Base-by-base conservation (phyloP, 768 basidiomycete species). In the Rhodotorula paludigena region DNA sequence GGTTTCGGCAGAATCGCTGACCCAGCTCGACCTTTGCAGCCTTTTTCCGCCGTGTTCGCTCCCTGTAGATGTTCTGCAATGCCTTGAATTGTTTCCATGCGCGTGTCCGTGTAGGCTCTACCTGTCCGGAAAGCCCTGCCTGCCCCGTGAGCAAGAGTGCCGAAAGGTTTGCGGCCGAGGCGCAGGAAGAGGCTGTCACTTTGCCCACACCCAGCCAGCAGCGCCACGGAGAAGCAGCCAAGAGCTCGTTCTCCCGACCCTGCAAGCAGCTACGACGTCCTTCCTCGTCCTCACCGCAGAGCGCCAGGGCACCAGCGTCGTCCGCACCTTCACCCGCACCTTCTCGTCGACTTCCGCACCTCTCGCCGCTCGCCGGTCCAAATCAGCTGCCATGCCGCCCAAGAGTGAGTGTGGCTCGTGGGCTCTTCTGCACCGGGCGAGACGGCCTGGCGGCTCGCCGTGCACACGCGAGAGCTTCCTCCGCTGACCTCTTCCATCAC, bases 381-480 rank as follows among this genome's bases (percentile, higher is more conserved):
- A 36, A n/a, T n/a, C 61, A n/a, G n/a, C n/a, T 28, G 45, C 41
- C 35, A 73, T 73, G 72, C 61, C 72, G 28, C 72, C 72, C 57
- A 73, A 73, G 68, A 73, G 71, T 64, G 44, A 18, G 25, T 16
- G 42, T 12, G 4, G 20, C 6, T 6, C 25, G 4, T 21, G 2
- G 5, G 20, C 14, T 3, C 18, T 35, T 30, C 21, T 21, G 30
- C n/a, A 33, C n/a, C 20, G n/a, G 2, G 18, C 33, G 16, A 23
- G 16, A 12, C 14, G 56, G 28, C 23, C 11, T 20, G 16, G 0
- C 32, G 4, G 30, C 32, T 21, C 49, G 0, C 21, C 25, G 44
- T 30, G 30, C 2, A 5, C 20, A 10, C 20, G 15, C 42, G 28
- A 21, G n/a, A 57, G n/a, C n/a, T n/a, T n/a, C n/a, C n/a, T 30